A percentile compares a stretch with the other conserved stretches of the same genome.
These are phyloP conservation scores for Austroboletus rostrupii DNA, from an alignment of 1,284 basidiomycete species.

Conservation along the genomic window DNA sequence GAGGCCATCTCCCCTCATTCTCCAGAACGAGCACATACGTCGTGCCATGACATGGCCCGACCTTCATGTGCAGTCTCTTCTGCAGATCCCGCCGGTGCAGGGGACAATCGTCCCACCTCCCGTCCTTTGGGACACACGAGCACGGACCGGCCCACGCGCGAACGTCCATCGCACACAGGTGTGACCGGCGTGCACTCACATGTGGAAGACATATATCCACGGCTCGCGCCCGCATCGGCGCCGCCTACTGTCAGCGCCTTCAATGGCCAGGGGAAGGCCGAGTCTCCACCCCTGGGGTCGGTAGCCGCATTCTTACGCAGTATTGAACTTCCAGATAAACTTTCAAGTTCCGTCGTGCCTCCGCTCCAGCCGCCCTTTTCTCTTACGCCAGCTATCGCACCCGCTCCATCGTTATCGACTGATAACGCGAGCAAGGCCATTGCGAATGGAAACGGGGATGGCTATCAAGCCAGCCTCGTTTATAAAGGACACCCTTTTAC, in stretches of 20 bases:
- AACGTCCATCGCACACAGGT: constrained; percentile 2
- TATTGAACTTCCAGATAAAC: constrained; percentile 23
- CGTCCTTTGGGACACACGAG: constrained; percentile 2
- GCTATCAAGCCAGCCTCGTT: constrained; percentile 20
- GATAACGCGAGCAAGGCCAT: neutral
- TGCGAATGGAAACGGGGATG: constrained; percentile 2
- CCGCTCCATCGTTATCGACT: constrained; percentile 10
- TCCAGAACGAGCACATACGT: constrained; percentile 6
- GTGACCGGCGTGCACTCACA: constrained; percentile 7
- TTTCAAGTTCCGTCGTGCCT: constrained; percentile 3
- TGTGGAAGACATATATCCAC: constrained; percentile 13
- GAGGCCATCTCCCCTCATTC: neutral
- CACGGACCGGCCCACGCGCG: constrained; percentile 3
- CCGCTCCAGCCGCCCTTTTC: constrained; percentile 10
- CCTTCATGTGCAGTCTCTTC: neutral
- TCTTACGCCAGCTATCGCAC: constrained; percentile 6
- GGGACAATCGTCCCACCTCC: constrained; percentile 4
- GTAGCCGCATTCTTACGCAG: constrained; percentile 24
- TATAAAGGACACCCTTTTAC: constrained; percentile 27
- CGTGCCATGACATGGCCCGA: constrained; percentile 2
- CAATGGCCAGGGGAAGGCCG: constrained; percentile 1
- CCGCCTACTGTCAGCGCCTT: constrained; percentile 1
- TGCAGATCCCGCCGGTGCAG: constrained; percentile 4
- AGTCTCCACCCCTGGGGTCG: constrained; percentile 13
- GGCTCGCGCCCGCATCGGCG: constrained; percentile 14